Evolutionary conservation across 257 asterid genomes (phyloP).

Genomic region (Asclepias syriaca): DNA sequence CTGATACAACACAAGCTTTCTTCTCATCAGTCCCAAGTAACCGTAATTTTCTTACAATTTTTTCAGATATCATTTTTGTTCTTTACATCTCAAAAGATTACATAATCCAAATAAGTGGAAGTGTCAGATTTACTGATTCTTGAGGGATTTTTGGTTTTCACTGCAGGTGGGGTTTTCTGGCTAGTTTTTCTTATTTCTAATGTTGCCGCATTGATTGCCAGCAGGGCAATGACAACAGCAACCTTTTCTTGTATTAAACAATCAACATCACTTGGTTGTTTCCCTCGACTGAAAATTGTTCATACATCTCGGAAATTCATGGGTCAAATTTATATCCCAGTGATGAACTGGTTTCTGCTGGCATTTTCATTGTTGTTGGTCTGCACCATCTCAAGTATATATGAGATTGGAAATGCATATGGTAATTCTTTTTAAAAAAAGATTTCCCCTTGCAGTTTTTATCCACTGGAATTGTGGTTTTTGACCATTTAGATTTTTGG

Average conservation of each 20-base stretch:
- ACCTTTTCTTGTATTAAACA: conserved; percentile 95
- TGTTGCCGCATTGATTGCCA: conserved; percentile 93
- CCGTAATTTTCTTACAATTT: not conserved
- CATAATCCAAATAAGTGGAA: not conserved
- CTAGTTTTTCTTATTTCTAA: conserved; percentile 88
- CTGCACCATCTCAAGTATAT: conserved; percentile 78
- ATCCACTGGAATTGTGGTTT: not conserved
- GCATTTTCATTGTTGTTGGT: conserved; percentile 67
- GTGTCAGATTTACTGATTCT: conserved; percentile 1
- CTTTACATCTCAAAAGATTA: not conserved
- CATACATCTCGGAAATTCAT: conserved; percentile 92
- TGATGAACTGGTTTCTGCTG: conserved; percentile 94
- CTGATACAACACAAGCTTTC: conserved; percentile 93
- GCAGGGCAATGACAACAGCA: conserved; percentile 97
- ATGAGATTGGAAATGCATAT: conserved; percentile 98
- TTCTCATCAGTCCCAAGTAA: conserved; percentile 88
- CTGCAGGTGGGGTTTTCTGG: conserved; percentile 93
- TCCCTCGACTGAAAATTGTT: conserved; percentile 92
- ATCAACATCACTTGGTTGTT: conserved; percentile 93
- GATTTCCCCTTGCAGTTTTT: conserved; percentile 1
- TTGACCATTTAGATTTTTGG: not conserved
- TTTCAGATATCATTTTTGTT: conserved; percentile 4
- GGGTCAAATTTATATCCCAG: conserved; percentile 99
- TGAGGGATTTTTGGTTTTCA: conserved; percentile 21
- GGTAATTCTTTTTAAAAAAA: conserved; percentile 45